Evolutionary conservation across 192 early-diverging fungal genomes (phyloP), one percentile per base, ranked within the genome.

Genomic region (Fimicolochytrium jonesii): DNA sequence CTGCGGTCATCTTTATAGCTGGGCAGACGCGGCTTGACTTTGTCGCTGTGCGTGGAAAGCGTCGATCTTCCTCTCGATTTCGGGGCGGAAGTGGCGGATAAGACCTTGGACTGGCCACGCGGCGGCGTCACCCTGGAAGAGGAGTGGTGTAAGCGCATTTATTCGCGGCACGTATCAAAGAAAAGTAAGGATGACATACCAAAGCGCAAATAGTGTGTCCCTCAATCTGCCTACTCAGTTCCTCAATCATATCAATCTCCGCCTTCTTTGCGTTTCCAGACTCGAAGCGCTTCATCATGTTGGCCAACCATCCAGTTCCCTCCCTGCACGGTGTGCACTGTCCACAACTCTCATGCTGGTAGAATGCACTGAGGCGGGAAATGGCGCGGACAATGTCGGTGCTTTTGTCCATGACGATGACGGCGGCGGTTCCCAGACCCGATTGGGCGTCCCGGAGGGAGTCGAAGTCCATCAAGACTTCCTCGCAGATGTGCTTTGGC

Each of bases 171-270:
- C n/a, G n/a, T n/a, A n/a, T n/a, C n/a, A n/a, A n/a, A n/a, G n/a
- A n/a, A n/a, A n/a, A 44, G 28, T 26, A 53, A 36, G 11, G 22
- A 42, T 28, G 18, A 17, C 58, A 47, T 68, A 82, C 80, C 76
- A 98, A 78, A 36, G 96, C 96, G 70, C 96, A 99, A 69, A 99
- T 99, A n/a, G 96, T 99, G 71, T 97, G 96, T 26, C 96, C 96
- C 74, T 99, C 96, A 77, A 99, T 99, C 77, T 97, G 89, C 71
- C 94, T 86, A 30, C 90, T 86, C 41, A 99, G 77, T 77, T 97
- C 94, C 66, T 90, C 83, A 39, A 99, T 93, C 86, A 91, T 89
- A 72, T 99, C 96, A 72, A 99, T 95, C 71, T 99, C 96, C 26
- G 83, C 77, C 13, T 77, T 66, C 11, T 80, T 84, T 4, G 88